phyloP scores from a whole-genome alignment of 1,284 basidiomycete genomes.

The Ustilago trichophora region DNA sequence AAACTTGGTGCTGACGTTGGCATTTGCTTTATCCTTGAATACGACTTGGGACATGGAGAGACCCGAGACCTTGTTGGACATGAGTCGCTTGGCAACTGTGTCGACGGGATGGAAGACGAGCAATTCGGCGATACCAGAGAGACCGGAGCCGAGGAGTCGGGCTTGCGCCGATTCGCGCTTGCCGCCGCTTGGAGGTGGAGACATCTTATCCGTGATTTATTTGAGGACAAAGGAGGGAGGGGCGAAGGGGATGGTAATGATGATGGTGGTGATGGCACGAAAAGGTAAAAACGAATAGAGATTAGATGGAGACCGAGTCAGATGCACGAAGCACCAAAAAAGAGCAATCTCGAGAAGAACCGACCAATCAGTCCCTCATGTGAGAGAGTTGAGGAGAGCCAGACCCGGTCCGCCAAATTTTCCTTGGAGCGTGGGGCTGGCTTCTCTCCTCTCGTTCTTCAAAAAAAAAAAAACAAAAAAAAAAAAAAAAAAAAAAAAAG shows the following conservation, averaged over 20 bases:
- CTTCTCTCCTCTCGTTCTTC: too few species aligned
- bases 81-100: slow-evolving; percentile 94
- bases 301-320: slow-evolving; percentile 9
- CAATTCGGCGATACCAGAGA: slow-evolving; percentile 87
- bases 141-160: slow-evolving; percentile 84
- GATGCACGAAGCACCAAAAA: too few species aligned
- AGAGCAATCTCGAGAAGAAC: too few species aligned
- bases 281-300: not conserved
- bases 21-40: slow-evolving; percentile 84
- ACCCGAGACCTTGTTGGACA: slow-evolving; percentile 78
- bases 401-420: too few species aligned
- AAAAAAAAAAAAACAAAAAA: slow-evolving; percentile 1
- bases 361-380: too few species aligned
- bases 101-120: slow-evolving; percentile 73
- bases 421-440: too few species aligned
- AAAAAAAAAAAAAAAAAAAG: not conserved
- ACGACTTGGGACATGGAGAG: slow-evolving; percentile 76
- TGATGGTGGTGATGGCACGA: too few species aligned
- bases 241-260: slow-evolving; percentile 10
- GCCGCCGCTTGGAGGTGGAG: slow-evolving; percentile 51
- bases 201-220: slow-evolving; percentile 51
- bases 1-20: slow-evolving; percentile 74
- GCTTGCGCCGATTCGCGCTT: slow-evolving; percentile 83
- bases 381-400: too few species aligned
- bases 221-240: not conserved